Percentiles rank a stretch among this genome's conserved stretches.
Evolutionary conservation across 345 rosid species (phyloP).

Genomic region (Populus pruinosa): DNA sequence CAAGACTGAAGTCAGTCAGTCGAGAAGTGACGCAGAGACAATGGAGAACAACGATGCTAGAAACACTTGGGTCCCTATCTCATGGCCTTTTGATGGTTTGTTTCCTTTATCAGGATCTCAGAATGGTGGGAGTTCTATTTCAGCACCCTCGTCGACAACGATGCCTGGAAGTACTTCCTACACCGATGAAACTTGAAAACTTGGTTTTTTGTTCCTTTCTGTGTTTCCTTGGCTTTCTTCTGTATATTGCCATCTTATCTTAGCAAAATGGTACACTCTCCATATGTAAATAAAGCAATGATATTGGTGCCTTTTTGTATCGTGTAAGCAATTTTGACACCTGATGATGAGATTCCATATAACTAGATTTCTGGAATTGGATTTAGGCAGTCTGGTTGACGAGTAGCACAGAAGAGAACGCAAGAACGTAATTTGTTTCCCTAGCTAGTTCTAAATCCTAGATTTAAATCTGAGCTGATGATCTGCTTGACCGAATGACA

Average conservation of each 20-base stretch:
- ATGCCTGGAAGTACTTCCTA: slow-evolving; percentile 13
- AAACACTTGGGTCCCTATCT: slow-evolving; percentile 19
- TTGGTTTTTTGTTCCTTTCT: neutral
- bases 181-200: slow-evolving; percentile 21
- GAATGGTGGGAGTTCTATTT: slow-evolving; percentile 15
- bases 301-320: neutral
- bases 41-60: slow-evolving; percentile 3
- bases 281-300: neutral
- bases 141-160: slow-evolving; percentile 7
- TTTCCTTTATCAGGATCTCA: slow-evolving; percentile 21
- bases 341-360: neutral
- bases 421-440: too few relatives aligned
- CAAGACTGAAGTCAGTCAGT: slow-evolving; percentile 12
- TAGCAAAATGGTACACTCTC: neutral
- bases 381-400: neutral
- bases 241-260: neutral
- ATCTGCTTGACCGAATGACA: too few relatives aligned
- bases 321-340: neutral
- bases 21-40: slow-evolving; percentile 1
- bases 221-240: neutral
- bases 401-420: neutral
- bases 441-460: too few relatives aligned
- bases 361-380: neutral
- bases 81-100: slow-evolving; percentile 31
- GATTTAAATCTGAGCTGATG: too few relatives aligned